Evolutionary conservation across 768 basidiomycete species (phyloP).

Genomic region (Podaxis rugospora): DNA sequence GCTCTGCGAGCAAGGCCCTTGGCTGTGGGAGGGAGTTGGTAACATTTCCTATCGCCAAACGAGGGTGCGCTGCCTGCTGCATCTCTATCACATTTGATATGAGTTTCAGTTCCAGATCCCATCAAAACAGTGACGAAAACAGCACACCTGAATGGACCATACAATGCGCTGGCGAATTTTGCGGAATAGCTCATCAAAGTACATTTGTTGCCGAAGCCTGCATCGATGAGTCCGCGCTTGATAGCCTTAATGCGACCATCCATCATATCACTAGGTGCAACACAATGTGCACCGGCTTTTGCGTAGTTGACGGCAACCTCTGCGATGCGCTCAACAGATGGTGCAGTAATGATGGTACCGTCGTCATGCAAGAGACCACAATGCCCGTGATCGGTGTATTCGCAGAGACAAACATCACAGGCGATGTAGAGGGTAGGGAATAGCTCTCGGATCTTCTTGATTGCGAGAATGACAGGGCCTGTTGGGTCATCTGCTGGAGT

Average conservation of each 20-base stretch:
- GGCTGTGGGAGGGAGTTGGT: slow-evolving; percentile 88
- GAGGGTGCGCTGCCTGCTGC: slow-evolving; percentile 96
- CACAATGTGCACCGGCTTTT: slow-evolving; percentile 93
- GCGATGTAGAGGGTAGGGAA: slow-evolving; percentile 89
- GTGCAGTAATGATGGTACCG: slow-evolving; percentile 70
- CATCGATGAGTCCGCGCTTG: slow-evolving; percentile 80
- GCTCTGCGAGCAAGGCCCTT: slow-evolving; percentile 91
- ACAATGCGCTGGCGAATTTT: slow-evolving; percentile 93
- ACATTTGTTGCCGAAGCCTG: slow-evolving; percentile 82
- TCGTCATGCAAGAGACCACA: slow-evolving; percentile 79
- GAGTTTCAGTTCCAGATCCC: neutral
- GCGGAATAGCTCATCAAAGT: slow-evolving; percentile 96
- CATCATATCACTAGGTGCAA: slow-evolving; percentile 99
- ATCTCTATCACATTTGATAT: slow-evolving; percentile 50
- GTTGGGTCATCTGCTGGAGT: slow-evolving; percentile 85
- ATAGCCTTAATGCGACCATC: slow-evolving; percentile 91
- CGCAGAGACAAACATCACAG: slow-evolving; percentile 97
- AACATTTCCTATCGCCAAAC: slow-evolving; percentile 96
- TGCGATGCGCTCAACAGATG: slow-evolving; percentile 84
- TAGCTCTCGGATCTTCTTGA: slow-evolving; percentile 66
- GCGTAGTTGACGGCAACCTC: slow-evolving; percentile 93
- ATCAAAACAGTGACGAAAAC: neutral
- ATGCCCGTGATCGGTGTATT: slow-evolving; percentile 98
- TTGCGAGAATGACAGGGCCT: slow-evolving; percentile 94
- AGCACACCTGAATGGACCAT: slow-evolving; percentile 90